Evolutionary conservation across 2,329 filamentous ascomycete species (phyloP), one percentile per base, ranked within the genome.

Genomic region (Aspergillus viridinutans): DNA sequence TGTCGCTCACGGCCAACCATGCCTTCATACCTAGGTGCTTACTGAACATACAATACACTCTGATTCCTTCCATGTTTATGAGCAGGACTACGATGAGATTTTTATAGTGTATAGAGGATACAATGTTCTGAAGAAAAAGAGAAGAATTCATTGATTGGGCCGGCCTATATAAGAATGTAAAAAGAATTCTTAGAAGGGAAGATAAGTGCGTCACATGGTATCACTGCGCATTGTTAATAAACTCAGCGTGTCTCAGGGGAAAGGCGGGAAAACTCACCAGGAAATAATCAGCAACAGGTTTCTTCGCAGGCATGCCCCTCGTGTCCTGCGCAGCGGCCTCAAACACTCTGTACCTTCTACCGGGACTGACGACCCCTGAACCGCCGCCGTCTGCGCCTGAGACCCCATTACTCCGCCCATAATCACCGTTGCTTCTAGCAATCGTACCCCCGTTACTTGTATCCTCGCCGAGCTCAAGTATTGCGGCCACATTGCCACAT

Each of bases 281-380:
- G 75, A 99, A 99, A 79, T 97, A 99, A 77, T 97, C 93, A 14
- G 92, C 92, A 53, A 96, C 91, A 3, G 94, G 94, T 76, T 97
- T 97, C 83, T 99, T 99, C 3, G 94, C 94, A 58, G 94, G 94
- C 94, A 99, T 99, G 4, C 94, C 94, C 67, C 94, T 84, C 1
- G 89, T 92, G 74, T 97, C 94, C 77, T 99, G 94, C 53, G 94
- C 92, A 54, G 94, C 94, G 0, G 94, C 94, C 69, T 97, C 92
- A 72, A 99, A 99, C 9, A 99, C 93, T 38, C 93, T 82, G 76
- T 99, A 99, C 64, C 94, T 81, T 67, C 94, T 83, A 3, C 92
- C 94, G 1, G 94, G 94, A 1, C 92, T 92, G 47, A 78, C 69
- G 38, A 79, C 74, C 40, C 81, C 72, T 73, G 78, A 57, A 64